Conservation (phyloP, 1,139 yeast species). For the Candida labiduridarum region DNA sequence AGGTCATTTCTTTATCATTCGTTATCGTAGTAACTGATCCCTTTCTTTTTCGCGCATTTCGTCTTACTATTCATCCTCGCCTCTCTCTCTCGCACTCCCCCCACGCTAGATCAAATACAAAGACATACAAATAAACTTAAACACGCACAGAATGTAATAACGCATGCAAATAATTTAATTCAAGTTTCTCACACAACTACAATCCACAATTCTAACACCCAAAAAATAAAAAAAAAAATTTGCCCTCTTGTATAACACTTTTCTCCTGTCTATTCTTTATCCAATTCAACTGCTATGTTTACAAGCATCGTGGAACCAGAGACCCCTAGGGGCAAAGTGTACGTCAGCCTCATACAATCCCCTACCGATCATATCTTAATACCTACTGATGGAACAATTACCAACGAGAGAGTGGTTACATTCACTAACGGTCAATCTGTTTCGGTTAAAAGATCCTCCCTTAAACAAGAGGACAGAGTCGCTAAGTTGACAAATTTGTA, state of each 20-base stretch:
- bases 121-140: background rate
- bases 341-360: background rate
- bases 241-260: background rate
- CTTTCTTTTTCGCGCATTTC: background rate
- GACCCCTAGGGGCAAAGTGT: background rate
- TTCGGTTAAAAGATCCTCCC: constrained; percentile 31
- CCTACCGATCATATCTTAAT: background rate
- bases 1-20: no score
- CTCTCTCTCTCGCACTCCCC: background rate
- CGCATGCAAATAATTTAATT: background rate
- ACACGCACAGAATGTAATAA: background rate
- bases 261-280: background rate
- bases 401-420: constrained; percentile 21
- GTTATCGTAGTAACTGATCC: background rate
- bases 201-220: background rate
- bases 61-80: background rate
- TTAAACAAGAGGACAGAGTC: constrained; percentile 24
- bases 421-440: constrained; percentile 20
- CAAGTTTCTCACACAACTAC: background rate
- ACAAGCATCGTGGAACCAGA: background rate
- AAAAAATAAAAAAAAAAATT: background rate
- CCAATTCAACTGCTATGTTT: background rate
- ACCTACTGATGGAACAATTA: background rate
- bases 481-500: constrained; percentile 30
- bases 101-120: background rate